Conservation (phyloP, 306 rosid genomes). For the Cucurbita maxima region DNA sequence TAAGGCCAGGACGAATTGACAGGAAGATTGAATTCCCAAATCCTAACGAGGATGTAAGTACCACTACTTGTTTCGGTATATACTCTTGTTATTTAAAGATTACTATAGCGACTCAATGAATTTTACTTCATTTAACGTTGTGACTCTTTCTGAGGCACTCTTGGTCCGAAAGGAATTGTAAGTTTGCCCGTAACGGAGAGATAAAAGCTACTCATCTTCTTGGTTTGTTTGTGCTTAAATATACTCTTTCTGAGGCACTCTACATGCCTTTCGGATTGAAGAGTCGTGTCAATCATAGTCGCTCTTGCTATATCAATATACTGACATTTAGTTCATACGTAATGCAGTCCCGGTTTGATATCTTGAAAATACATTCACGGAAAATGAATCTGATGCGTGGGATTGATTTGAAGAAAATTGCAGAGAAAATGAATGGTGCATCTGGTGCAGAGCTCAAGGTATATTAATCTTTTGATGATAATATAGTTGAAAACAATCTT, state of each 20-base stretch:
- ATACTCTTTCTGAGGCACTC: not conserved
- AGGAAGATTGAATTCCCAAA: conserved; percentile 95
- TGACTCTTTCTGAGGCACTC: not conserved
- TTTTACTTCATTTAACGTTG: not conserved
- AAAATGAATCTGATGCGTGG: conserved; percentile 99
- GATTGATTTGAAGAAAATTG: conserved; percentile 93
- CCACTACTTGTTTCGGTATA: not conserved
- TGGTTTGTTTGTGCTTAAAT: not conserved
- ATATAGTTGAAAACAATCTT: not conserved
- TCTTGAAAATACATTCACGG: conserved; percentile 92
- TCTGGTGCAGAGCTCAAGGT: conserved; percentile 99
- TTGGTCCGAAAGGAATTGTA: not conserved
- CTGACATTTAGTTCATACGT: not conserved
- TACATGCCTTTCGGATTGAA: not conserved
- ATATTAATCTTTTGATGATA: conserved; percentile 6
- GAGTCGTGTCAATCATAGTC: not conserved
- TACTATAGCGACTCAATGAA: not conserved
- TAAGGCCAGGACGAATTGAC: conserved; percentile 97
- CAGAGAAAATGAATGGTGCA: conserved; percentile 97
- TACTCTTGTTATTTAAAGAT: not conserved
- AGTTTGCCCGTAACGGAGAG: not conserved
- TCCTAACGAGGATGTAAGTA: conserved; percentile 72
- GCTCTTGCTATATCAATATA: not conserved
- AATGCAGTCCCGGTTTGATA: conserved; percentile 82
- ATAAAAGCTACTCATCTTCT: not conserved